These are phyloP conservation scores for Penicillium sp. DNA, from an alignment of 2,329 filamentous ascomycete genomes.

Conservation along the genomic window DNA sequence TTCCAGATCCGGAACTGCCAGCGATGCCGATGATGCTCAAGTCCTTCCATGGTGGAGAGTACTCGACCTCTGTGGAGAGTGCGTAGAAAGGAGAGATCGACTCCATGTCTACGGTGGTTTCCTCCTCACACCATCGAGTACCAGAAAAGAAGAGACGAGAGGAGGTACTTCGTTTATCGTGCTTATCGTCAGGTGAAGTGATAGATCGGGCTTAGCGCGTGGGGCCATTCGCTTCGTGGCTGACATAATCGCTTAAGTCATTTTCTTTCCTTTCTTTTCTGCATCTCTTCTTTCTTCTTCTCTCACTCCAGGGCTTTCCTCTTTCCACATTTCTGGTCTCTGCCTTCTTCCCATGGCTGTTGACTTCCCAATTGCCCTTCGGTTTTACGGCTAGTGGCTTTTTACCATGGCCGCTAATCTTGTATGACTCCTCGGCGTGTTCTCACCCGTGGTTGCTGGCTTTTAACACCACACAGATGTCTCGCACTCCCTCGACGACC, in stretches of 20 bases:
- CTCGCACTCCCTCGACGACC: constrained; percentile 65
- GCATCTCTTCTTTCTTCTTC: constrained; percentile 17
- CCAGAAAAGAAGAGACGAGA: background rate
- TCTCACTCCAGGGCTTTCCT: constrained; percentile 18
- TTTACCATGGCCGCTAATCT: constrained; percentile 39
- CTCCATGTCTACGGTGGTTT: constrained; percentile 27
- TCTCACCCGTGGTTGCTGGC: constrained; percentile 28
- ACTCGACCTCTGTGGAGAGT: constrained; percentile 55
- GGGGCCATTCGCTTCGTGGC: constrained; percentile 30
- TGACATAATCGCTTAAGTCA: constrained; percentile 23
- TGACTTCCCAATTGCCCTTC: constrained; percentile 29
- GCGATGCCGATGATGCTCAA: constrained; percentile 95
- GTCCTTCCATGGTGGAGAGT: constrained; percentile 92
- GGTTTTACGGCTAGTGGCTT: constrained; percentile 29
- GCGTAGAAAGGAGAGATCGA: constrained; percentile 37
- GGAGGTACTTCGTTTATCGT: constrained; percentile 4
- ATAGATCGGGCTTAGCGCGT: constrained; percentile 27
- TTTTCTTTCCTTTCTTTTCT: constrained; percentile 21
- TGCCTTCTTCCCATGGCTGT: constrained; percentile 31
- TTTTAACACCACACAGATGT: constrained; percentile 52
- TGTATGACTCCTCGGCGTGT: constrained; percentile 37
- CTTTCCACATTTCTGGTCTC: constrained; percentile 22
- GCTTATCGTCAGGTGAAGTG: constrained; percentile 11
- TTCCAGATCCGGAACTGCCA: constrained; percentile 89
- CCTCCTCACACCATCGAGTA: constrained; percentile 4